phyloP scores from a whole-genome alignment of 768 basidiomycete genomes.

The Rhodotorula taiwanensis region DNA sequence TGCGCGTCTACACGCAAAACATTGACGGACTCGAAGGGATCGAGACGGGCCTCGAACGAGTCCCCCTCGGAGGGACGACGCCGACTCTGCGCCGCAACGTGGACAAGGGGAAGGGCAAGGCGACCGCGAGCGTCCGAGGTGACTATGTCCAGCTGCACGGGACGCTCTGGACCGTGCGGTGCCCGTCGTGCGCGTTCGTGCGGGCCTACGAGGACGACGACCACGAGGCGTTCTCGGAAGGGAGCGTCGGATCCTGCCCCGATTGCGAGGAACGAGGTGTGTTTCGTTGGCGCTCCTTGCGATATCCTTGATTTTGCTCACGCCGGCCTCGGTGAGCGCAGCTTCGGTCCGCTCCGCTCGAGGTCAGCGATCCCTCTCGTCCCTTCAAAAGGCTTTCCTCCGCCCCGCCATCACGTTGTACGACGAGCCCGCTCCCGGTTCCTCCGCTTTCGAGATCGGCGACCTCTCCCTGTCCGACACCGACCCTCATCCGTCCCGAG shows the following conservation, averaged over 20 bases:
- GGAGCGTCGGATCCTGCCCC: constrained; percentile 74
- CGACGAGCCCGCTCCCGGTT: constrained; percentile 69
- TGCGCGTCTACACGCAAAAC: constrained; percentile 94
- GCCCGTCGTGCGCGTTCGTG: constrained; percentile 72
- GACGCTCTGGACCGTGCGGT: constrained; percentile 84
- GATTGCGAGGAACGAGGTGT: constrained; percentile 74
- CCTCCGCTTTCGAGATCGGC: constrained; percentile 67
- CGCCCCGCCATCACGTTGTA: constrained; percentile 92
- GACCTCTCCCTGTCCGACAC: constrained; percentile 66
- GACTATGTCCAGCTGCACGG: constrained; percentile 91
- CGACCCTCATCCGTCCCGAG: constrained; percentile 48
- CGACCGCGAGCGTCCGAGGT: constrained; percentile 56
- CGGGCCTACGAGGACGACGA: constrained; percentile 63
- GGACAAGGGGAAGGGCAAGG: constrained; percentile 39
- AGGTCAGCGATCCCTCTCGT: constrained; percentile 61
- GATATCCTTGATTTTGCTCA: background rate
- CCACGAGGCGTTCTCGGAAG: constrained; percentile 59
- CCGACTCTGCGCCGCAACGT: constrained; percentile 4
- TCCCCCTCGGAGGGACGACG: constrained; percentile 20
- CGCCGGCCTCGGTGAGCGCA: too few relatives aligned
- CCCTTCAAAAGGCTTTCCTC: constrained; percentile 54
- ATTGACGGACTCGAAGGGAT: constrained; percentile 88
- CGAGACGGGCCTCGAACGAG: constrained; percentile 54
- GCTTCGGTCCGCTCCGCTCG: constrained; percentile 74
- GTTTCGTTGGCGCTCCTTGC: constrained; percentile 42